phyloP scores from a whole-genome alignment of 768 basidiomycete genomes.

The Phanerochaete carnosa region DNA sequence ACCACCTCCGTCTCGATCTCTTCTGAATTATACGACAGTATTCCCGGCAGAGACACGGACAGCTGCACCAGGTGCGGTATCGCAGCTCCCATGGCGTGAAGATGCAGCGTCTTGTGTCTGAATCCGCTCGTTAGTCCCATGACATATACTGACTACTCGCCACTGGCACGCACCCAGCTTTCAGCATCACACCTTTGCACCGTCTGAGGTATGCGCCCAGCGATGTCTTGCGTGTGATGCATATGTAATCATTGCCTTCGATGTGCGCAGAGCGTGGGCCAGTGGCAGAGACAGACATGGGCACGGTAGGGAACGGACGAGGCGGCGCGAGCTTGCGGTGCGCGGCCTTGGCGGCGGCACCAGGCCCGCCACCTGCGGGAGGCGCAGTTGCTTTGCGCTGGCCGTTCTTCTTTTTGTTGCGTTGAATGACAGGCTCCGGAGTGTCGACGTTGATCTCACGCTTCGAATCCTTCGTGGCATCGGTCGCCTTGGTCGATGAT shows the following conservation, averaged over 20 bases:
- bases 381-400: constrained; percentile 1
- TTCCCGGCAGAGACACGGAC: constrained; percentile 63
- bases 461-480: background rate
- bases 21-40: constrained; percentile 61
- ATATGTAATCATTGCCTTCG: constrained; percentile 80
- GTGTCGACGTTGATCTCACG: background rate
- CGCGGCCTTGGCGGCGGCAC: constrained; percentile 22
- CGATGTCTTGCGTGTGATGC: constrained; percentile 72
- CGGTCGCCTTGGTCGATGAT: background rate
- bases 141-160: background rate
- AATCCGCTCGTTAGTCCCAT: background rate
- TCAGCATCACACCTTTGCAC: constrained; percentile 68
- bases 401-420: constrained; percentile 5
- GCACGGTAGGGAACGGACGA: constrained; percentile 74
- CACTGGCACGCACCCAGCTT: constrained; percentile 56
- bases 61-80: constrained; percentile 79
- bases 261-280: constrained; percentile 76
- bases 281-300: constrained; percentile 71
- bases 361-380: background rate
- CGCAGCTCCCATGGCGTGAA: constrained; percentile 87
- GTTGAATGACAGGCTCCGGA: background rate
- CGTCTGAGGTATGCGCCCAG: constrained; percentile 72
- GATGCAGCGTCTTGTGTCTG: constrained; percentile 70
- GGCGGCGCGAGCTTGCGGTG: constrained; percentile 70
- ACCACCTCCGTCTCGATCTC: constrained; percentile 61